These are phyloP conservation scores for Sclerospora graminicola DNA, from an alignment of 352 stramenopile species.

Conservation along the genomic window DNA sequence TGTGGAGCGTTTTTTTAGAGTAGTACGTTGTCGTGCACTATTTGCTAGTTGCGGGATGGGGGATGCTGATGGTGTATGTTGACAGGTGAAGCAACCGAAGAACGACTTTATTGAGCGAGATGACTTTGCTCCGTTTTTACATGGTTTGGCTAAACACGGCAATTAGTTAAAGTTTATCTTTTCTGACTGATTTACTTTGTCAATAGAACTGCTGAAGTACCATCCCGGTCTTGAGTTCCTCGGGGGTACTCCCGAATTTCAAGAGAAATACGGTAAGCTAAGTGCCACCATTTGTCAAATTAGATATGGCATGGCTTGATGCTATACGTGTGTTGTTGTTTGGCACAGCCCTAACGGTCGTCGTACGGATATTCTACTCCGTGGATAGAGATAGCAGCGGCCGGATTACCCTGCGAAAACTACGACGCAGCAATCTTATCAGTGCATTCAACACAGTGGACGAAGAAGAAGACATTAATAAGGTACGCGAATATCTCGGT, in stretches of 20 bases:
- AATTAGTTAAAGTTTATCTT: not conserved
- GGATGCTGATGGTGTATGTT: conserved; percentile 4
- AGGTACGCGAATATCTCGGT: conserved; percentile 45
- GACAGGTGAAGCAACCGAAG: conserved; percentile 87
- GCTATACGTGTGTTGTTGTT: not conserved
- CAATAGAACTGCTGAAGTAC: conserved; percentile 78
- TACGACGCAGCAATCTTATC: conserved; percentile 91
- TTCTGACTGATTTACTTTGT: conserved; percentile 23
- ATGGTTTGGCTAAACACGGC: conserved; percentile 40
- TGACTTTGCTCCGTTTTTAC: conserved; percentile 97
- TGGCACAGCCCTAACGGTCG: conserved; percentile 89
- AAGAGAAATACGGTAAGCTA: conserved; percentile 94
- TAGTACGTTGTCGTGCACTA: conserved; percentile 45
- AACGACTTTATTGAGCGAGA: conserved; percentile 88
- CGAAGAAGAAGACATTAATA: conserved; percentile 99
- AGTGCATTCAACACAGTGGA: conserved; percentile 94
- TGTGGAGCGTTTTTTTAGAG: conserved; percentile 95
- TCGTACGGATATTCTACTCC: conserved; percentile 91
- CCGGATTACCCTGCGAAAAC: conserved; percentile 91
- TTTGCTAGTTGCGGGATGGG: not conserved
- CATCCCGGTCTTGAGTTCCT: conserved; percentile 94
- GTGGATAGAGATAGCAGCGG: conserved; percentile 92
- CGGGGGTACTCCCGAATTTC: conserved; percentile 96
- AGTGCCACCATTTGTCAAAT: not conserved
- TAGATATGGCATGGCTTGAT: not conserved